Base-by-base conservation (phyloP, 495 filamentous ascomycete species). In the Penicillium maclennaniae region DNA sequence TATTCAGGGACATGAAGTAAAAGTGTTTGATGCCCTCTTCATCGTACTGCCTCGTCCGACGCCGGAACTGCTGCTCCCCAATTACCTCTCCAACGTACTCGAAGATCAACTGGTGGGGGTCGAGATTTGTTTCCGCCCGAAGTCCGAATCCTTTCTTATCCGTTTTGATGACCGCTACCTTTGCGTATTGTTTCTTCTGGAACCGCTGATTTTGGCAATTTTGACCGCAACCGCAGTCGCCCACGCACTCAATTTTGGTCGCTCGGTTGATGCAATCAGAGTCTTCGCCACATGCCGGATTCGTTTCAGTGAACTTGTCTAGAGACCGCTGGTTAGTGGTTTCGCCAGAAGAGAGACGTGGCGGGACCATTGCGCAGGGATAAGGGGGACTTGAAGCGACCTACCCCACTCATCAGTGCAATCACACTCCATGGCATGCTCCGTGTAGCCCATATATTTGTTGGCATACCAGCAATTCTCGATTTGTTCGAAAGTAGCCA, bases 81-180 rank as follows among this genome's bases (percentile, higher is more conserved):
- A 99, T 96, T 51, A 99, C 93, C 71, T 99, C 93, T 58, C 93
- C 93, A 56, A 99, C 90, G 68, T 99, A 99, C 72, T 99, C 93
- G 66, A 88, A 97, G 60, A 99, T 89, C 63, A 99, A 93, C 63
- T 95, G 89, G 63, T 95, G 81, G 27, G 87, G 70, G 53, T 87
- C 79, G 45, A 97, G 72, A 53, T 90, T 80, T 28, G 74, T 68
- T 70, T 97, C 85, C 31, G 91, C 83, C 54, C 95, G 84, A 50
- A 99, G 79, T 9, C 93, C 93, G 60, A 87, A 96, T 12, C 93
- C 93, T 67, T 99, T 99, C 74, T 96, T 96, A 27, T 95, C 91
- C 1, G 93, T 97, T 66, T 92, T 90, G 77, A 99, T 92, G 57
- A 99, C 93, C 15, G 90, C 85, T 48, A 99, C 95, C 54, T 86